Base-by-base conservation (phyloP, 192 early-diverging fungal genomes). In the Phlyctochytrium planicorne region DNA sequence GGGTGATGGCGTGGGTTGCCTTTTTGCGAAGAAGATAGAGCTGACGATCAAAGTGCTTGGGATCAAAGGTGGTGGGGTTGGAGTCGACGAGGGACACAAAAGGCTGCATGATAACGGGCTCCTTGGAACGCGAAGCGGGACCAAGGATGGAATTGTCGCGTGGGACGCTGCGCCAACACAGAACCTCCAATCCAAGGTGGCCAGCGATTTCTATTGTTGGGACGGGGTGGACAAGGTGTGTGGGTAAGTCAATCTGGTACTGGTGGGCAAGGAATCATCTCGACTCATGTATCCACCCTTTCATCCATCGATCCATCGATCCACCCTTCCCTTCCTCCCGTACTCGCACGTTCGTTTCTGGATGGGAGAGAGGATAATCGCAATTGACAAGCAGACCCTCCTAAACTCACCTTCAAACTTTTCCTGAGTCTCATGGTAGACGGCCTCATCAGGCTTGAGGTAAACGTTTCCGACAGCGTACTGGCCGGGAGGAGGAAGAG, bases 391-490 rank as follows among this genome's bases (percentile, higher is more conserved):
- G 32, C 2, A 23, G 17, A 63, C 27, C 17, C 12, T 27, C 53
- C 23, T 52, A 4, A 23, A 23, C 32, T 47, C 6, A 47, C 40
- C 40, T 47, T 47, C 94, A 75, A 95, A 95, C 3, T 74, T 79
- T 32, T 69, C 74, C 74, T 91, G 91, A 65, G 80, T 80, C 76
- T 95, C 91, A 60, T 88, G 76, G 59, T 80, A 71, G 10, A 90
- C 83, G 27, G 76, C 77, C 25, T 80, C 81, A 50, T 89, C 86
- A 10, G 88, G 86, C 69, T 92, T 90, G 71, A 96, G 75, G 76
- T 92, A 98, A 2, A 98, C 66, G 75, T 98, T 98, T 68, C 97
- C 97, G n/a, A 91, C 90, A n/a, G 97, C 94, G 68, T 98, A 98
- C 36, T 94, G 83, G 23, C 93, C 93, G 20, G 83, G 70, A 0